These are phyloP conservation scores for Ilyonectria mors-panacis DNA, from an alignment of 2,329 filamentous ascomycete genomes.

Conservation along the genomic window DNA sequence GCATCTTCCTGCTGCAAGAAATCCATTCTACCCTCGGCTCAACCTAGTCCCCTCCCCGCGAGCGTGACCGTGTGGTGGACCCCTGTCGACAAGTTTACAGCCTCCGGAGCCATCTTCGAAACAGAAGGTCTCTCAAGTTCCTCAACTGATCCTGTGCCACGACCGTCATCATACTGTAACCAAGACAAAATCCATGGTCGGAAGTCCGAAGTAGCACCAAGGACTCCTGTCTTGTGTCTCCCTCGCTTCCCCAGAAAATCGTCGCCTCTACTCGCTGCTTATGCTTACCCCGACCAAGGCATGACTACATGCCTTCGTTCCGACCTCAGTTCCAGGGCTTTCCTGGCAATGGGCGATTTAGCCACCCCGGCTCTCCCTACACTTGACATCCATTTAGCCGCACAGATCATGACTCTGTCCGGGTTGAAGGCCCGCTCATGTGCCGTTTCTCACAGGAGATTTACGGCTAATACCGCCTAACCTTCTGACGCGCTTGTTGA, in stretches of 20 bases:
- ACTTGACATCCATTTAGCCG: slow-evolving; percentile 11
- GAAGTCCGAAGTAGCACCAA: background rate
- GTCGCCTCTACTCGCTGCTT: background rate
- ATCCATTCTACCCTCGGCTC: slow-evolving; percentile 35
- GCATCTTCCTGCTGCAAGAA: slow-evolving; percentile 47
- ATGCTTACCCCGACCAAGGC: background rate
- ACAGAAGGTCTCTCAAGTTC: slow-evolving; percentile 4
- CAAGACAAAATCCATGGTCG: background rate
- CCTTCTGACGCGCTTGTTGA: background rate
- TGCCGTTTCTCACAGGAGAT: background rate
- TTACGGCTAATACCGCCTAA: background rate
- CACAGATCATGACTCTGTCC: background rate
- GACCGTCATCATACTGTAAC: slow-evolving; percentile 5
- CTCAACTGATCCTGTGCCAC: slow-evolving; percentile 17
- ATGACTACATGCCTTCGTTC: background rate
- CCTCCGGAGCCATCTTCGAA: slow-evolving; percentile 12
- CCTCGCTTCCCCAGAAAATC: slow-evolving; percentile 10
- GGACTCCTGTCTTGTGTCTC: background rate
- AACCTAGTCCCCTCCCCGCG: slow-evolving; percentile 12
- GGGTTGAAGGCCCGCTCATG: background rate
- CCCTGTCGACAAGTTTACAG: slow-evolving; percentile 15
- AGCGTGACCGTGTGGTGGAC: background rate
- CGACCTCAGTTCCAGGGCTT: background rate
- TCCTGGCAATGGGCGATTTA: background rate
- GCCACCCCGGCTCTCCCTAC: background rate